These are phyloP conservation scores for Aotearoamyces nothofagi DNA, from an alignment of 2,329 filamentous ascomycete genomes.

Conservation along the genomic window DNA sequence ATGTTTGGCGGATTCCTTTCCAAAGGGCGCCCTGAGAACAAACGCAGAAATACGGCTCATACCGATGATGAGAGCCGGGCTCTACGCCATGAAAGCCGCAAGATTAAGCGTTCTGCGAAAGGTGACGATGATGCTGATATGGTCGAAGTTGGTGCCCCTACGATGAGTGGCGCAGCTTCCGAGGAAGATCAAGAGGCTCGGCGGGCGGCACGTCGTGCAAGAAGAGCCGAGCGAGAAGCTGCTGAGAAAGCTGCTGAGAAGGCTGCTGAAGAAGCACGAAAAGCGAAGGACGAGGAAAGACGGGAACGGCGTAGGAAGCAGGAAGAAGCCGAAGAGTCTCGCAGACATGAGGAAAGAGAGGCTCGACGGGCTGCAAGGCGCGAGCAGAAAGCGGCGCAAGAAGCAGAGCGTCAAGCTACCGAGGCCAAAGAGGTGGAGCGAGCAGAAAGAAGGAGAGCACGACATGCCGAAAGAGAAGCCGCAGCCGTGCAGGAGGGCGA, in stretches of 20 bases:
- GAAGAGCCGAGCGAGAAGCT: slow-evolving; percentile 34
- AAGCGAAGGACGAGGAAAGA: slow-evolving; percentile 38
- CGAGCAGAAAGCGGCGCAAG: slow-evolving; percentile 32
- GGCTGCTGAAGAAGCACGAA: slow-evolving; percentile 34
- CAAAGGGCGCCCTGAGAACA: slow-evolving; percentile 27
- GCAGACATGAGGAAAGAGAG: slow-evolving; percentile 41
- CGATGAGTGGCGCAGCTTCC: slow-evolving; percentile 28
- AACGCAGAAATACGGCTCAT: slow-evolving; percentile 32
- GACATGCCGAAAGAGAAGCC: slow-evolving; percentile 30
- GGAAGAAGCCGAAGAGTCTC: slow-evolving; percentile 40
- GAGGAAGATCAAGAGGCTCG: slow-evolving; percentile 46
- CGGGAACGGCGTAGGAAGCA: slow-evolving; percentile 38
- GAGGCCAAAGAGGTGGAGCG: slow-evolving; percentile 26
- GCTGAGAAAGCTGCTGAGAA: slow-evolving; percentile 30
- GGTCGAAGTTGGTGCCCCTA: slow-evolving; percentile 25
- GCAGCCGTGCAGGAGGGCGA: slow-evolving; percentile 25
- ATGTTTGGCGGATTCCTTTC: slow-evolving; percentile 45
- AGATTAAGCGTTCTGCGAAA: slow-evolving; percentile 16
- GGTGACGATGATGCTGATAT: slow-evolving; percentile 30
- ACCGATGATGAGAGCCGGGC: slow-evolving; percentile 32
- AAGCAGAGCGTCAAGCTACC: slow-evolving; percentile 18
- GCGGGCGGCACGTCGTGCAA: slow-evolving; percentile 44
- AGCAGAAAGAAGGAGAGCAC: slow-evolving; percentile 31
- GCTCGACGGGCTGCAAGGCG: slow-evolving; percentile 39
- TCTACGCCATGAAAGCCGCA: slow-evolving; percentile 21